These are phyloP conservation scores for Pluteus cervinus DNA, from an alignment of 768 basidiomycete species.

Conservation along the genomic window DNA sequence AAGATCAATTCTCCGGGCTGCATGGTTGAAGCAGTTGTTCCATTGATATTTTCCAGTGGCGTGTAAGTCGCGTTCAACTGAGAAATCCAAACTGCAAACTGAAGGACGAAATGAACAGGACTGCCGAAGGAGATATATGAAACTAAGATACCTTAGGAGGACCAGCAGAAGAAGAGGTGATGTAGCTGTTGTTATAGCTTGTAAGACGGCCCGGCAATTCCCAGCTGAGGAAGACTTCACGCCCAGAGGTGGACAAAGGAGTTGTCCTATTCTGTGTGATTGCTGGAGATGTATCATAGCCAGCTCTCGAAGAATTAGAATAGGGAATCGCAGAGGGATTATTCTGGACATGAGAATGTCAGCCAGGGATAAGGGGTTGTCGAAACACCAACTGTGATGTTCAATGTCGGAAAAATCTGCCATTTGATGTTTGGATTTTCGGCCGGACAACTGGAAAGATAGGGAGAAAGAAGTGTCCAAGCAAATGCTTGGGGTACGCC, in stretches of 20 bases:
- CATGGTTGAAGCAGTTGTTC: constrained; percentile 36
- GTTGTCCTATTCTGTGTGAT: constrained; percentile 48
- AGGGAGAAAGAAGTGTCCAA: constrained; percentile 54
- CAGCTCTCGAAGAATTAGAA: constrained; percentile 14
- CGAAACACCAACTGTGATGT: constrained; percentile 33
- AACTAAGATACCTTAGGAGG: constrained; percentile 26
- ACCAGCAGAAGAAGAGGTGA: constrained; percentile 41
- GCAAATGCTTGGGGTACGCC: constrained; percentile 58
- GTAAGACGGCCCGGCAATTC: constrained; percentile 47
- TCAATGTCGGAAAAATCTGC: constrained; percentile 53
- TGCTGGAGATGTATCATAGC: constrained; percentile 36
- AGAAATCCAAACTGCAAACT: constrained; percentile 53
- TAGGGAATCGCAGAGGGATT: constrained; percentile 22
- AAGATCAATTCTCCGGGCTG: constrained; percentile 48
- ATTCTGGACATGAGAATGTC: constrained; percentile 32
- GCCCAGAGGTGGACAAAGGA: constrained; percentile 39
- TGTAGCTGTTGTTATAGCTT: constrained; percentile 45
- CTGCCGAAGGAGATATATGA: not conserved
- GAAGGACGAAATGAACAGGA: too few species aligned
- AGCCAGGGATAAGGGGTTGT: not conserved
- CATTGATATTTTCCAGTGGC: constrained; percentile 34
- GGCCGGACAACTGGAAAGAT: constrained; percentile 44
- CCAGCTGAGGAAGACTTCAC: constrained; percentile 43
- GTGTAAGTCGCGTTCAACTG: constrained; percentile 60
- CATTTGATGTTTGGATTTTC: constrained; percentile 44